phyloP scores from a whole-genome alignment of 441 rosid genomes.

The Populus hybrid region DNA sequence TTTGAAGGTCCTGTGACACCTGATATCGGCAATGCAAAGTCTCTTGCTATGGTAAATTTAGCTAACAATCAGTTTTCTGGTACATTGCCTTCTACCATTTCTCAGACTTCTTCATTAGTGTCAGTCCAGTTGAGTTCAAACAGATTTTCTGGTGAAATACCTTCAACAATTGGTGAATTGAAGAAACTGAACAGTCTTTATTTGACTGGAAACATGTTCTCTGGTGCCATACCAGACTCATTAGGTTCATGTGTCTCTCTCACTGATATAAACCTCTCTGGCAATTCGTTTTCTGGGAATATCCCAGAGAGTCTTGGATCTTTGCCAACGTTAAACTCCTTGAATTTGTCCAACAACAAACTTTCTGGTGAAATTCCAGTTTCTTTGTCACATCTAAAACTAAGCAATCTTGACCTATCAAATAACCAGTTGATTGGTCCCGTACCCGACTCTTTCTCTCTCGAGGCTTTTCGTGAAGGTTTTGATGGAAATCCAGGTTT shows the following conservation, averaged over 20 bases:
- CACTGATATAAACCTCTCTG: constrained; percentile 56
- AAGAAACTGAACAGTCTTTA: constrained; percentile 49
- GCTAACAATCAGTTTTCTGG: constrained; percentile 61
- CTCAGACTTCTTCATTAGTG: constrained; percentile 42
- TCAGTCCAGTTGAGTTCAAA: constrained; percentile 55
- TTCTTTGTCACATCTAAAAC: constrained; percentile 57
- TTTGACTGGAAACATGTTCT: constrained; percentile 57
- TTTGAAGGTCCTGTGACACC: constrained; percentile 61
- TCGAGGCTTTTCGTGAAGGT: constrained; percentile 63
- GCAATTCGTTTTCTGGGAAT: constrained; percentile 59
- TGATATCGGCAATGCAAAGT: constrained; percentile 56
- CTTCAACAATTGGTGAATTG: constrained; percentile 54
- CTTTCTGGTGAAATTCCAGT: constrained; percentile 72
- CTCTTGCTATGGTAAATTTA: constrained; percentile 39
- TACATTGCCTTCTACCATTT: constrained; percentile 58
- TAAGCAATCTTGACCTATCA: constrained; percentile 86
- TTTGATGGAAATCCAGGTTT: constrained; percentile 70
- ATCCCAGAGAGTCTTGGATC: constrained; percentile 64
- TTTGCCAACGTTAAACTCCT: constrained; percentile 66
- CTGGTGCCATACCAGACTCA: constrained; percentile 61
- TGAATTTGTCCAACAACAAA: constrained; percentile 68
- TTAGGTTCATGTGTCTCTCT: constrained; percentile 66
- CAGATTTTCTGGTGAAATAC: constrained; percentile 58
- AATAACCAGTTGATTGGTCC: constrained; percentile 59
- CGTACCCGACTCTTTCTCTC: constrained; percentile 56